Evolutionary conservation across 768 basidiomycete species (phyloP), one percentile per base, ranked within the genome.

Genomic region (Rhizopogon vesiculosus): DNA sequence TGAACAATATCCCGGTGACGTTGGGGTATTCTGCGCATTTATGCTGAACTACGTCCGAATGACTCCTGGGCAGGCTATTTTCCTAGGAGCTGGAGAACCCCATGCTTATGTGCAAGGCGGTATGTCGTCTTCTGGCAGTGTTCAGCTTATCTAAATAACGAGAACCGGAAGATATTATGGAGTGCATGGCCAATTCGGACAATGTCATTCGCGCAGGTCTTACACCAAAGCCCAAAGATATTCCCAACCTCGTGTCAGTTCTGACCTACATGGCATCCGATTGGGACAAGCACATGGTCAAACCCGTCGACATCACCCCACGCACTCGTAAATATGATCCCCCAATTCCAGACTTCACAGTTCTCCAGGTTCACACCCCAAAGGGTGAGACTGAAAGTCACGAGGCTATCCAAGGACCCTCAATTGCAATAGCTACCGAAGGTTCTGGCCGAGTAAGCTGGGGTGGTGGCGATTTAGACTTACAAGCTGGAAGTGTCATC

Each of bases 181-280:
- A 98, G 67, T 96, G 93, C 75, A 98, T 98, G 95, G 96, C 96
- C 25, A 95, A 95, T 59, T 95, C 93, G 0, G 97, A 99, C 75
- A 98, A 98, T 69, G 97, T 99, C 70, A 95, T 99, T 60, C 91
- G 97, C 33, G 97, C 97, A 7, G 97, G 97, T 13, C 84, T 99
- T 41, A 99, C 97, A 0, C 96, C 97, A 2, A 99, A 99, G 72
- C 80, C 92, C 33, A 87, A 97, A 52, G 97, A 99, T 69, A 86
- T 99, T 38, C 85, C 86, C 9, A 98, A 96, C 60, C 85, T 99
- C 42, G 78, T 97, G 56, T 77, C 82, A 4, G 88, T 89, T 59
- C 80, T 98, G 56, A 98, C 94, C 8, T 99, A 98, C 70, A 78
- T 73, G 48, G 79, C 92, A 8, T 84, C 85, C 1, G 78, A 81